Evolutionary conservation across 176 grass and related monocot species (phyloP), one percentile per base, ranked within the genome.

Genomic region (Saccharum officinarum): DNA sequence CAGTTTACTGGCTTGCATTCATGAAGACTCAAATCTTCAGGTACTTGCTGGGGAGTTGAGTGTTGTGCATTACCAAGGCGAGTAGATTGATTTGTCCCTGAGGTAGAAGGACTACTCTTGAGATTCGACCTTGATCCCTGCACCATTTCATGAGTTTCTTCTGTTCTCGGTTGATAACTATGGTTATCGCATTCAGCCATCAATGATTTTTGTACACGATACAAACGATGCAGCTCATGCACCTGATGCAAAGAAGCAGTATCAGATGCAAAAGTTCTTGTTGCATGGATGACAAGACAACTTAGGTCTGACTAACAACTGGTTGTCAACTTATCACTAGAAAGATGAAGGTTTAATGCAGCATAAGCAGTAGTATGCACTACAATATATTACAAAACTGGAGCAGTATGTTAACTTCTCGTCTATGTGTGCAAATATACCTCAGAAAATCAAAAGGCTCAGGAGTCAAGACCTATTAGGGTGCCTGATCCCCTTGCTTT

Each of bases 201-300:
- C 63, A 92, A 74, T 79, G 82, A 87, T 84, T 86, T 98, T 79
- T 98, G 95, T 61, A 93, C 87, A 79, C 44, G 12, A 40, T 98
- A 95, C 69, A 95, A 63, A 23, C 83, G 87, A 88, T 93, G 93
- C 38, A 98, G 40, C 71, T 98, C 93, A 20, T 93, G 85, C 67
- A 98, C 87, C 95, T 98, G 87, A 71, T 80, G 70, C 69, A 80
- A 84, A 36, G 16, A 77, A 54, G 72, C 34, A 77, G 54, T 47
- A 81, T 70, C 36, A 76, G 40, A 65, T 75, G 18, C 18, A 70
- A 83, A 42, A 13, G 42, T 25, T 89, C 3, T 11, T 69, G 61
- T 70, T 68, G 31, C 63, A 63, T 23, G 33, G 76, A 36, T 87
- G 13, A 26, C 13, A 80, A 76, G 31, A 84, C 38, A 61, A 80